Evolutionary conservation across 2,329 filamentous ascomycete genomes (phyloP).

Genomic region (Escovopsis sp.): DNA sequence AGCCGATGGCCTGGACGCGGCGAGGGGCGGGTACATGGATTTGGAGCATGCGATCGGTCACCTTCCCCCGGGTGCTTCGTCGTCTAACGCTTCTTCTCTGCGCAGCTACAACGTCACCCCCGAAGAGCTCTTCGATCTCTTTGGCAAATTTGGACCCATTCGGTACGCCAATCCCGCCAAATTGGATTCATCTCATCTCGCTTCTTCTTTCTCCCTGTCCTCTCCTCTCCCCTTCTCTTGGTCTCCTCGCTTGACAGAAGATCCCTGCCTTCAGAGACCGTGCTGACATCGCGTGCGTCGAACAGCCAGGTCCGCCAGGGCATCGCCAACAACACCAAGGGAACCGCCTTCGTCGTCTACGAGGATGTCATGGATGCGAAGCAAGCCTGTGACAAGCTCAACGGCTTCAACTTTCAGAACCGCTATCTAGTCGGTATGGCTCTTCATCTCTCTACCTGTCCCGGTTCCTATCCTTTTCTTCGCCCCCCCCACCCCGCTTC

Average conservation of each 20-base stretch:
- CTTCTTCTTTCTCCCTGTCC: background rate
- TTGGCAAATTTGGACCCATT: slow-evolving; percentile 92
- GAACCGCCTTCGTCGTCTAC: slow-evolving; percentile 97
- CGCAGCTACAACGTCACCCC: slow-evolving; percentile 93
- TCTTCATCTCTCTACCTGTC: background rate
- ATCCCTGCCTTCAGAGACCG: background rate
- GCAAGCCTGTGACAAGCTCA: slow-evolving; percentile 96
- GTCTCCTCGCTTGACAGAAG: slow-evolving; percentile 1
- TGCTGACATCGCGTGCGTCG: slow-evolving; percentile 4
- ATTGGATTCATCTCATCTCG: too few relatives aligned
- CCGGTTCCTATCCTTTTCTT: background rate
- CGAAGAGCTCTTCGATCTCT: slow-evolving; percentile 96
- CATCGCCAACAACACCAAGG: slow-evolving; percentile 93
- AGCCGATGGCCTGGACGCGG: too few relatives aligned
- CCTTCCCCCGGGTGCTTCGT: slow-evolving; percentile 5
- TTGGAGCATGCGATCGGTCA: too few relatives aligned
- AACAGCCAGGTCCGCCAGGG: slow-evolving; percentile 91
- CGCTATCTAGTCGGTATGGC: slow-evolving; percentile 87
- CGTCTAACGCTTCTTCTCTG: slow-evolving; percentile 16
- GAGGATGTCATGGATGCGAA: slow-evolving; percentile 99
- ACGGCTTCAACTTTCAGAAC: slow-evolving; percentile 99
- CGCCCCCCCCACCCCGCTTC: too few relatives aligned
- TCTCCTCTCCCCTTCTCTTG: slow-evolving; percentile 3
- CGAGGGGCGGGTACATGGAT: too few relatives aligned
- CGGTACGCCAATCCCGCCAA: slow-evolving; percentile 43